Base-by-base conservation (phyloP, 2,329 filamentous ascomycete species). In the Fusarium haematococcum region DNA sequence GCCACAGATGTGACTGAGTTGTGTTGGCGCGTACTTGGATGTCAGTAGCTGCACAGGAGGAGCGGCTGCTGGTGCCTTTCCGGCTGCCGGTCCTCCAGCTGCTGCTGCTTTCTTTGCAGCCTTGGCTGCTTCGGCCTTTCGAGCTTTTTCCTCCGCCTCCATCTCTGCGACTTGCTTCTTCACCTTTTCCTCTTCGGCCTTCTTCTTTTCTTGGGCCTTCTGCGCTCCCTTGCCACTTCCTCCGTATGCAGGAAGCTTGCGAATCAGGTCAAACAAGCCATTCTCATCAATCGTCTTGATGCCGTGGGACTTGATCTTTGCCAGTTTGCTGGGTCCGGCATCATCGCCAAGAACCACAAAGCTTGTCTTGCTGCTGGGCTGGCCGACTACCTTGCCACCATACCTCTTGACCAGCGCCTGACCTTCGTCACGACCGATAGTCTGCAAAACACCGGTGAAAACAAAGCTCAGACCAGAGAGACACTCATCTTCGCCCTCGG, bases 211-310 rank as follows among this genome's bases (percentile, higher is more conserved):
- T 69, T 93, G 92, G 61, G 92, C 91, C 77, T 95, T 95, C 78
- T 94, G 94, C 8, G 95, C 97, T 33, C 95, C 95, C 79, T 96
- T 95, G 50, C 95, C 94, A 78, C 92, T 91, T 9, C 97, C 97
- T 54, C 97, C 97, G 79, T 95, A 93, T 1, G 94, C 93, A 43
- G 97, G 96, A 62, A 98, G 87, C 32, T 86, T 86, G 69, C 91
- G 89, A 75, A 99, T 97, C 52, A 99, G 88, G 68, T 94, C 92
- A 76, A 98, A 97, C 4, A 99, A 85, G 1, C 97, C 97, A 75
- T 97, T 91, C 81, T 99, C 97, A 77, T 98, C 93, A 79, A 99
- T 98, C 0, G 95, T 97, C 82, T 95, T 98, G 81, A 98, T 91
- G 0, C 91, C 91, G 77, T 93, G 86, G 23, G 94, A 89, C 66